Conservation (phyloP, 1,284 basidiomycete species). For the Pseudozyma hubeiensis region DNA sequence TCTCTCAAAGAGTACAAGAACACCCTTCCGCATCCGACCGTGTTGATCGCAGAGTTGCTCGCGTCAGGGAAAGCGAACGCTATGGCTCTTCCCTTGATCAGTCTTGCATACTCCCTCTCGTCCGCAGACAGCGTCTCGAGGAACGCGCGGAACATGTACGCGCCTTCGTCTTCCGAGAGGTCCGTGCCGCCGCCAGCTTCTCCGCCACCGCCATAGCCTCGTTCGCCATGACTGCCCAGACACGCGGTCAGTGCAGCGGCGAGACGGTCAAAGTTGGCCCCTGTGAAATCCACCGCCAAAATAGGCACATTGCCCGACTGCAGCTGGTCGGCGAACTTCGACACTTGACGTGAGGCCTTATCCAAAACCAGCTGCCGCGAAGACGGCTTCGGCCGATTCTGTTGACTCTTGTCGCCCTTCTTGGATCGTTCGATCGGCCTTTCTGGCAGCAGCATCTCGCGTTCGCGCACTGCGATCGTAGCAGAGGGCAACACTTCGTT, state of each 20-base stretch:
- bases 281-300: conserved; percentile 59
- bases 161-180: conserved; percentile 30
- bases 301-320: conserved; percentile 56
- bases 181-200: conserved; percentile 4
- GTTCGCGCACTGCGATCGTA: conserved; percentile 45
- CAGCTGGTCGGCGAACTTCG: conserved; percentile 51
- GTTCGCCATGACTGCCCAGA: conserved; percentile 33
- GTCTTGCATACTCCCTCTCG: conserved; percentile 58
- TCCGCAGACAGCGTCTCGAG: conserved; percentile 52
- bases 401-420: conserved; percentile 48
- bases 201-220: conserved; percentile 5
- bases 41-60: conserved; percentile 24
- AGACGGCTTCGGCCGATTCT: conserved; percentile 54
- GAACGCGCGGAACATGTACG: conserved; percentile 52
- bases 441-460: conserved; percentile 54
- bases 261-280: conserved; percentile 48
- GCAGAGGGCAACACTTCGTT: conserved; percentile 49
- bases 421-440: conserved; percentile 47
- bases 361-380: conserved; percentile 55
- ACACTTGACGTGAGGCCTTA: conserved; percentile 54
- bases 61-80: conserved; percentile 45
- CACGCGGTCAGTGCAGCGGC: conserved; percentile 47
- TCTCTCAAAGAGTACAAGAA: conserved; percentile 56
- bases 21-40: conserved; percentile 37
- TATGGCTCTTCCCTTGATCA: conserved; percentile 39